Percentiles rank a stretch among this genome's conserved stretches.
Conservation (phyloP, 2,329 filamentous ascomycete genomes). For the Corniculantispora saksenae region DNA sequence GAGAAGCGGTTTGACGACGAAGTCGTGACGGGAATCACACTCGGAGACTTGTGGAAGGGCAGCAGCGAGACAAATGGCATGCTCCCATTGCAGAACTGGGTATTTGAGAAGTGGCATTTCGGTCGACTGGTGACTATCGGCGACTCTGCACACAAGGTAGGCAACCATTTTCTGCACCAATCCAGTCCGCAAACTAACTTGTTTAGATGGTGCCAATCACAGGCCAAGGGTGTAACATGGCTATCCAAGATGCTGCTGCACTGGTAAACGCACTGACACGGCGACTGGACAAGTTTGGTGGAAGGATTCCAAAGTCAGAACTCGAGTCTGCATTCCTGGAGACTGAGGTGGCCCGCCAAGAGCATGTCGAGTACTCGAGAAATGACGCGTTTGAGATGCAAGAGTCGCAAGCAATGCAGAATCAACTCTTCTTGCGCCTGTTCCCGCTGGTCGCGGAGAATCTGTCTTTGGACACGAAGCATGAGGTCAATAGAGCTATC, state of each 20-base stretch:
- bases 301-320: neutral
- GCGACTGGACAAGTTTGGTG: neutral
- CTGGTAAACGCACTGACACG: slow-evolving; percentile 20
- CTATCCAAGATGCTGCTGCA: slow-evolving; percentile 23
- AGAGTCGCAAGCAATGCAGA: slow-evolving; percentile 9
- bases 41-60: slow-evolving; percentile 34
- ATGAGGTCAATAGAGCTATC: neutral
- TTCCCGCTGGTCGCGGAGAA: neutral
- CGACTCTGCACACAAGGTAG: slow-evolving; percentile 43
- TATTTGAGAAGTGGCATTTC: slow-evolving; percentile 41
- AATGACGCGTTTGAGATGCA: slow-evolving; percentile 1
- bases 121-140: slow-evolving; percentile 41
- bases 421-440: neutral
- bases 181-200: slow-evolving; percentile 16
- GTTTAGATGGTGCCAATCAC: slow-evolving; percentile 24
- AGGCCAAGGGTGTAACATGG: slow-evolving; percentile 26
- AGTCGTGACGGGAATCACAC: slow-evolving; percentile 22
- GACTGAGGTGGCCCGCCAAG: neutral
- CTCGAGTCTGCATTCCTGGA: slow-evolving; percentile 3
- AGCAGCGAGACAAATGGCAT: slow-evolving; percentile 30
- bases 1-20: slow-evolving; percentile 7
- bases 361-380: slow-evolving; percentile 3
- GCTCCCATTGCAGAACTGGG: slow-evolving; percentile 37
- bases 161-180: neutral
- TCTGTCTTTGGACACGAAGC: neutral